These are phyloP conservation scores for Cicer cuneatum DNA, from an alignment of 306 rosid genomes.

Conservation along the genomic window DNA sequence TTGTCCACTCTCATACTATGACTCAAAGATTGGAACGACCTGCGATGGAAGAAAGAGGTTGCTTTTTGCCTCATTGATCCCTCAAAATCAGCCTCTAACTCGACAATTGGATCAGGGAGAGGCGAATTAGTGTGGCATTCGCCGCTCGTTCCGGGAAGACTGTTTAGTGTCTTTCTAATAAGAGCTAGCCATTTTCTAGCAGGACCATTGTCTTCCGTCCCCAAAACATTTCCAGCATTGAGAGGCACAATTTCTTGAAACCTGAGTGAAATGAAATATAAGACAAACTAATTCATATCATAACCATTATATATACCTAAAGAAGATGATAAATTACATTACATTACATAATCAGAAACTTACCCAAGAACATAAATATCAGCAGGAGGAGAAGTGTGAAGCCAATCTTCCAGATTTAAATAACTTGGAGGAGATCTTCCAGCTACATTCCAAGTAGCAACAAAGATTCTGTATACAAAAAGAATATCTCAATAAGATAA, in stretches of 20 bases:
- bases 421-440: slow-evolving; percentile 92
- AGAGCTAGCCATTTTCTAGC: slow-evolving; percentile 97
- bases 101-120: slow-evolving; percentile 83
- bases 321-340: slow-evolving; percentile 16
- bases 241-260: slow-evolving; percentile 99
- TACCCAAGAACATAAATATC: slow-evolving; percentile 98
- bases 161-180: slow-evolving; percentile 84
- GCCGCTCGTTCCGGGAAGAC: slow-evolving; percentile 83
- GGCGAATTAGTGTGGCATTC: slow-evolving; percentile 86
- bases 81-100: slow-evolving; percentile 87
- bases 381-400: slow-evolving; percentile 91
- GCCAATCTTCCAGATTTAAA: slow-evolving; percentile 96
- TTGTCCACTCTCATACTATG: slow-evolving; percentile 94
- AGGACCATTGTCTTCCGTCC: slow-evolving; percentile 97
- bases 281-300: slow-evolving; percentile 27
- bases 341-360: slow-evolving; percentile 23
- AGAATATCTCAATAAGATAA: slow-evolving; percentile 21
- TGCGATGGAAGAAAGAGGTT: slow-evolving; percentile 82
- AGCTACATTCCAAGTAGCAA: slow-evolving; percentile 98
- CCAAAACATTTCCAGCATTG: slow-evolving; percentile 98
- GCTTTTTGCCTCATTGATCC: slow-evolving; percentile 83
- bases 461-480: slow-evolving; percentile 67
- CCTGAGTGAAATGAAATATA: slow-evolving; percentile 55
- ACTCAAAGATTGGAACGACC: slow-evolving; percentile 93
- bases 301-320: slow-evolving; percentile 18